Percentiles rank a stretch among this genome's conserved stretches.
phyloP scores from a whole-genome alignment of 2,329 filamentous ascomycete genomes.

The Ceratocystis lukuohia region DNA sequence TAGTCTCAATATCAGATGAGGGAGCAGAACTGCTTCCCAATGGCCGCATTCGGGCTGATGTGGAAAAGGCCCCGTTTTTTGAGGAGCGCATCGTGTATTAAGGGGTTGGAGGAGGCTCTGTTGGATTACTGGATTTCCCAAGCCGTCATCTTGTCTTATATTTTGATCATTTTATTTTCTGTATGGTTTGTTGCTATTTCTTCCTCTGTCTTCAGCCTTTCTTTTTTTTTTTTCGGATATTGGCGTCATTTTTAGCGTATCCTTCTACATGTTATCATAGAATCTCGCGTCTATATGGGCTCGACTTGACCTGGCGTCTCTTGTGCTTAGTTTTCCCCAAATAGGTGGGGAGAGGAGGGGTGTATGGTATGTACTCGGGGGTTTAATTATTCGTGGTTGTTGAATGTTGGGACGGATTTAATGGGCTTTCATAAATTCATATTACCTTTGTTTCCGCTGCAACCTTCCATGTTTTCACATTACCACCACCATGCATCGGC shows the following conservation, averaged over 20 bases:
- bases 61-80: slow-evolving; percentile 30
- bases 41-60: slow-evolving; percentile 27
- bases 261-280: background rate
- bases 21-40: slow-evolving; percentile 48
- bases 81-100: slow-evolving; percentile 30
- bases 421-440: background rate
- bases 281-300: background rate
- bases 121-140: background rate
- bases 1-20: slow-evolving; percentile 60
- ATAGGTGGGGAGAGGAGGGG: background rate
- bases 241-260: background rate
- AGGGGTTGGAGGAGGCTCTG: background rate
- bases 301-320: background rate
- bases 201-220: background rate
- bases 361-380: too few species aligned
- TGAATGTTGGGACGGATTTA: background rate
- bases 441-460: too few species aligned
- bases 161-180: too few species aligned
- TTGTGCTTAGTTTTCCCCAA: background rate
- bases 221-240: background rate
- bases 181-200: background rate
- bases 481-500: too few species aligned
- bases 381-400: too few species aligned
- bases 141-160: too few species aligned
- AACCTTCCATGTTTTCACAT: too few species aligned